These are phyloP conservation scores for Xylogone sp. DNA, from an alignment of 2,329 filamentous ascomycete species.

Conservation along the genomic window DNA sequence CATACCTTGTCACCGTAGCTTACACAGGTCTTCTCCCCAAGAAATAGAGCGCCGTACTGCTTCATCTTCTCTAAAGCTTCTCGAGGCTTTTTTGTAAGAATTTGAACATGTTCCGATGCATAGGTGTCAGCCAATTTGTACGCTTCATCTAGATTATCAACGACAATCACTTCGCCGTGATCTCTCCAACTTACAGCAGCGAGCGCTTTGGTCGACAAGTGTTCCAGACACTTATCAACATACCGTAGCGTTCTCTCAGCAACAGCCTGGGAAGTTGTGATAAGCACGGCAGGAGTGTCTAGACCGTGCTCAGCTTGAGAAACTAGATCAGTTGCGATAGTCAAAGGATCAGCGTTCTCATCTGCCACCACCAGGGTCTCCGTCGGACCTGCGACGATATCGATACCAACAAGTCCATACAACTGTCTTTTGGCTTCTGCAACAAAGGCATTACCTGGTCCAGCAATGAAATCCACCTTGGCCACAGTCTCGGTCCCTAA, in stretches of 20 bases:
- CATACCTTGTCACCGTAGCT: constrained; percentile 49
- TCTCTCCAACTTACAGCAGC: constrained; percentile 40
- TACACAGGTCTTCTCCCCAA: constrained; percentile 49
- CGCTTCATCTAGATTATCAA: constrained; percentile 36
- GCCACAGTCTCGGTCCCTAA: constrained; percentile 43
- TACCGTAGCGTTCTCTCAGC: constrained; percentile 33
- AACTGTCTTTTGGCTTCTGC: constrained; percentile 51
- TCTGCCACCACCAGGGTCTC: constrained; percentile 49
- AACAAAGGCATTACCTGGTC: constrained; percentile 51
- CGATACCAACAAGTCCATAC: constrained; percentile 51
- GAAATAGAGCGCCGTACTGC: constrained; percentile 46
- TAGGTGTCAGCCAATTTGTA: constrained; percentile 43
- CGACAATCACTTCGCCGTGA: constrained; percentile 43
- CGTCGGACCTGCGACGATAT: constrained; percentile 49
- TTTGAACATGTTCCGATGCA: constrained; percentile 48
- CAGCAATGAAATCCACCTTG: constrained; percentile 49
- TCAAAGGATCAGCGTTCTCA: constrained; percentile 40
- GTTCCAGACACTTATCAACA: constrained; percentile 34
- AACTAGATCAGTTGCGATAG: constrained; percentile 41
- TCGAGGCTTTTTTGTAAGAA: constrained; percentile 41
- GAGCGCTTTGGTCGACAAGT: constrained; percentile 38
- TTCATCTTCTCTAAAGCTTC: constrained; percentile 47
- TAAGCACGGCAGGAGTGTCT: constrained; percentile 45
- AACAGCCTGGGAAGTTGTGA: constrained; percentile 41
- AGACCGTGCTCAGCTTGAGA: constrained; percentile 49